Conservation (phyloP, 371 early-diverging fungal genomes). For the Syncephalis plumigaleata region DNA sequence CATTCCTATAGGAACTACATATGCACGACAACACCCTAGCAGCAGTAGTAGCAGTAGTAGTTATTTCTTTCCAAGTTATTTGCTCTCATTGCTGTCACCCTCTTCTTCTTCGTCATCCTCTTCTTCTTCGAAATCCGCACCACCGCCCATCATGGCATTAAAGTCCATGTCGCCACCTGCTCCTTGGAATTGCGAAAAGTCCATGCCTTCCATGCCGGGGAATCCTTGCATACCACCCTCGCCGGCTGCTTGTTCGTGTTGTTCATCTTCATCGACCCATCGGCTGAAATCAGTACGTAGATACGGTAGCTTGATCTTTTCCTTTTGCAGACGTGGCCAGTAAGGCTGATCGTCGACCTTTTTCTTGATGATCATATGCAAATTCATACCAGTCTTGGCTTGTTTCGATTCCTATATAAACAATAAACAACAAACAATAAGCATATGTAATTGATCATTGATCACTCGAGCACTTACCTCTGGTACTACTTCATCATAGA, state of each 20-base stretch:
- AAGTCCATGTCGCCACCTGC: slow-evolving; percentile 17
- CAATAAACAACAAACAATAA: neutral
- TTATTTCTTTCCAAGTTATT: too few relatives aligned
- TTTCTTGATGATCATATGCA: slow-evolving; percentile 49
- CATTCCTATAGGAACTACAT: too few relatives aligned
- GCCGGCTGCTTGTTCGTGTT: slow-evolving; percentile 46
- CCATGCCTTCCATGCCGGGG: slow-evolving; percentile 30
- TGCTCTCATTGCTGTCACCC: too few relatives aligned
- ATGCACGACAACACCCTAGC: too few relatives aligned
- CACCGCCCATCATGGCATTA: slow-evolving; percentile 20
- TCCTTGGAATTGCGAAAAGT: slow-evolving; percentile 23
- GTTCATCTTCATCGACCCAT: slow-evolving; percentile 90
- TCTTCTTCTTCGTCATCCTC: slow-evolving; percentile 12
- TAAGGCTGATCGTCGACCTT: slow-evolving; percentile 33
- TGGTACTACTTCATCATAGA: slow-evolving; percentile 47
- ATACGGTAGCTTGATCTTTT: slow-evolving; percentile 43
- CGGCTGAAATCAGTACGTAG: slow-evolving; percentile 80
- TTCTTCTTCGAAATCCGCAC: slow-evolving; percentile 25
- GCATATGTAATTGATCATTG: neutral
- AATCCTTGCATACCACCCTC: slow-evolving; percentile 9
- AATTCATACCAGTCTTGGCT: slow-evolving; percentile 40
- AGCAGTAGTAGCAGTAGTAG: too few relatives aligned
- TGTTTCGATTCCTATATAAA: slow-evolving; percentile 40
- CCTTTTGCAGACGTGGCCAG: slow-evolving; percentile 79
- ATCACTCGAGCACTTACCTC: slow-evolving; percentile 26